phyloP scores from a whole-genome alignment of 2,329 filamentous ascomycete species.

The Calonectria hawksworthii region DNA sequence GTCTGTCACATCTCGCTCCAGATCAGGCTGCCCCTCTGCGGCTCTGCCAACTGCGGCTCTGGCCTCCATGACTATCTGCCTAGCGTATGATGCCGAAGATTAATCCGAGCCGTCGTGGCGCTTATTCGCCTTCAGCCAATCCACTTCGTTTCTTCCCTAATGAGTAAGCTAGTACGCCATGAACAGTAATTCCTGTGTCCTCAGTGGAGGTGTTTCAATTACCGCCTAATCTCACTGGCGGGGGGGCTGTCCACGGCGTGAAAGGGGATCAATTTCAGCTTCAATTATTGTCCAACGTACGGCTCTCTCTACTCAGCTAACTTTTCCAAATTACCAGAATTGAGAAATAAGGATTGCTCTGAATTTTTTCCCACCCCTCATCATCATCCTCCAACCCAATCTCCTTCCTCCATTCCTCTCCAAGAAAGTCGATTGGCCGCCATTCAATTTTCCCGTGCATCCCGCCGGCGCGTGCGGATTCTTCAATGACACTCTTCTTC shows the following conservation, averaged over 20 bases:
- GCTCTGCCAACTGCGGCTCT: neutral
- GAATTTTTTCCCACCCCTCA: neutral
- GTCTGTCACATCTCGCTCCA: no score
- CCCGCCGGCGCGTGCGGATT: neutral
- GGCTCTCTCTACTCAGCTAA: fast-evolving
- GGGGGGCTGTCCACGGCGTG: neutral
- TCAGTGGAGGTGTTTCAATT: neutral
- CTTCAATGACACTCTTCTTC: neutral
- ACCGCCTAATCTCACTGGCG: neutral
- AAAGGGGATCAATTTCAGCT: neutral
- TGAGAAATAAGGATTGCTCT: neutral
- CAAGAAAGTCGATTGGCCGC: neutral
- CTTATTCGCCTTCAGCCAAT: neutral
- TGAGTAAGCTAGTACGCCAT: neutral
- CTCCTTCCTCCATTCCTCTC: neutral
- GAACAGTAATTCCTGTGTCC: neutral
- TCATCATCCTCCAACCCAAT: neutral
- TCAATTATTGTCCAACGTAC: neutral
- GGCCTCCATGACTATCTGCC: neutral
- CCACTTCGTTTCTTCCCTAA: neutral
- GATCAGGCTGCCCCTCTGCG: neutral
- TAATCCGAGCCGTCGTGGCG: neutral
- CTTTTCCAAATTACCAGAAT: neutral
- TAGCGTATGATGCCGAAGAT: neutral
- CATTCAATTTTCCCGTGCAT: neutral